Percentiles rank a stretch among this genome's conserved stretches.
Conservation (phyloP, 192 early-diverging fungal species). For the Podila verticillata region DNA sequence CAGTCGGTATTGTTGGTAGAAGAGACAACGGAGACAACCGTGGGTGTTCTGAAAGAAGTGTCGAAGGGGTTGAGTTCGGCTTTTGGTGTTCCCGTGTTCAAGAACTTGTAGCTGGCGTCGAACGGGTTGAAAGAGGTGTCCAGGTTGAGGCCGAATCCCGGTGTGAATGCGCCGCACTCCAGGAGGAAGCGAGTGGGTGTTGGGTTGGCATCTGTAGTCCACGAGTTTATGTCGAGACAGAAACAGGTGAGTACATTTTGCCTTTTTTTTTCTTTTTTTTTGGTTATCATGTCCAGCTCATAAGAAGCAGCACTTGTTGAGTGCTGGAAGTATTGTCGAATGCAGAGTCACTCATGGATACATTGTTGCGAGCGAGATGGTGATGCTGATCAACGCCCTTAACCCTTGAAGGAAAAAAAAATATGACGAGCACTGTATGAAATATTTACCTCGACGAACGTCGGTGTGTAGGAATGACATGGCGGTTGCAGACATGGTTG, state of each 20-base stretch:
- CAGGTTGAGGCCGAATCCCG: constrained; percentile 29
- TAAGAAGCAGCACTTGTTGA: no score
- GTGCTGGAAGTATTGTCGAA: no score
- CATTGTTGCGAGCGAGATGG: no score
- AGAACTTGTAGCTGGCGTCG: constrained; percentile 32
- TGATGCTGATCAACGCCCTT: no score
- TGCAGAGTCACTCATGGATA: no score
- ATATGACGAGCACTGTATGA: no score
- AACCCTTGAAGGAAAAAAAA: no score
- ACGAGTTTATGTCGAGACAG: neutral
- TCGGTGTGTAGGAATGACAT: constrained; percentile 30
- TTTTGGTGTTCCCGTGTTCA: constrained; percentile 36
- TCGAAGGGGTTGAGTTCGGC: constrained; percentile 42
- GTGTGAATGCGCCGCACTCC: constrained; percentile 47
- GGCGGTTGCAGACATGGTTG: neutral
- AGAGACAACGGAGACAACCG: constrained; percentile 1
- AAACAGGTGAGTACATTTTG: no score
- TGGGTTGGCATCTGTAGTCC: constrained; percentile 29
- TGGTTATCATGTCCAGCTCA: neutral
- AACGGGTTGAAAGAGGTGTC: constrained; percentile 40
- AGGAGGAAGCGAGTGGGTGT: constrained; percentile 48
- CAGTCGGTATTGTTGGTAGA: neutral
- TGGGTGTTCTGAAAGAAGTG: constrained; percentile 21
- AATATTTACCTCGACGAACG: constrained; percentile 35
- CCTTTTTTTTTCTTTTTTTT: neutral